Conservation (phyloP, 768 basidiomycete genomes). For the Pleurotus giganteus region DNA sequence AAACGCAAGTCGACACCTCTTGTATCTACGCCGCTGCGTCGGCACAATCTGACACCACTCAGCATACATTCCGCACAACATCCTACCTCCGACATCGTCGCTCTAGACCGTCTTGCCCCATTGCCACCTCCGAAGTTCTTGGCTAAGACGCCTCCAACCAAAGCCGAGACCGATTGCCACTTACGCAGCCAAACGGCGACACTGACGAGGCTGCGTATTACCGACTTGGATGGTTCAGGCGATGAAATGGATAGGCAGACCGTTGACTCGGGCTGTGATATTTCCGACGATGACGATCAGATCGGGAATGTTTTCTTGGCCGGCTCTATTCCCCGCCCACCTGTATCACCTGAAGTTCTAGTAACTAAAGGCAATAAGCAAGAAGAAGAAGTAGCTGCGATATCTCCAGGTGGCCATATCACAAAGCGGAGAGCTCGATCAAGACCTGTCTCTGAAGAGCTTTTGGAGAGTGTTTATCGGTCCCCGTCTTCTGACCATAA, state of each 20-base stretch:
- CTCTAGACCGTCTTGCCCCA: constrained; percentile 54
- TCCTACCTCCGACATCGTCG: constrained; percentile 32
- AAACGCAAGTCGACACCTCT: constrained; percentile 64
- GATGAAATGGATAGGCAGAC: constrained; percentile 39
- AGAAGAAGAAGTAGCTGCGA: constrained; percentile 63
- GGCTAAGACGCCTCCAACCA: constrained; percentile 47
- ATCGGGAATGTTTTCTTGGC: constrained; percentile 30
- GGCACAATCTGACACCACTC: constrained; percentile 46
- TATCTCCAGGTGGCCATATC: constrained; percentile 77
- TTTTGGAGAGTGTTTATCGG: constrained; percentile 49
- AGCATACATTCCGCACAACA: constrained; percentile 40
- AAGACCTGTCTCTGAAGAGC: constrained; percentile 66
- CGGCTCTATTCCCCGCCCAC: constrained; percentile 21
- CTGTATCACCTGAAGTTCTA: constrained; percentile 15
- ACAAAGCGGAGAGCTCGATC: constrained; percentile 73
- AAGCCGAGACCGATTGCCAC: constrained; percentile 52
- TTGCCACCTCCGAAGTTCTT: constrained; percentile 51
- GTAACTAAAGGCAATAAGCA: constrained; percentile 37
- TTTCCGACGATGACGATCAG: constrained; percentile 36
- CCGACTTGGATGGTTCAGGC: constrained; percentile 48
- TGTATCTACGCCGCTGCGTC: constrained; percentile 53
- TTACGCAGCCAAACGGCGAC: constrained; percentile 59
- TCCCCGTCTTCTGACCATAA: constrained; percentile 42
- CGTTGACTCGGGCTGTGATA: constrained; percentile 53
- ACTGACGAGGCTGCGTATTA: constrained; percentile 57